A percentile compares a stretch with the other conserved stretches of the same genome.
phyloP scores from a whole-genome alignment of 108 stramenopile species.

The Mediolabrus comicus region DNA sequence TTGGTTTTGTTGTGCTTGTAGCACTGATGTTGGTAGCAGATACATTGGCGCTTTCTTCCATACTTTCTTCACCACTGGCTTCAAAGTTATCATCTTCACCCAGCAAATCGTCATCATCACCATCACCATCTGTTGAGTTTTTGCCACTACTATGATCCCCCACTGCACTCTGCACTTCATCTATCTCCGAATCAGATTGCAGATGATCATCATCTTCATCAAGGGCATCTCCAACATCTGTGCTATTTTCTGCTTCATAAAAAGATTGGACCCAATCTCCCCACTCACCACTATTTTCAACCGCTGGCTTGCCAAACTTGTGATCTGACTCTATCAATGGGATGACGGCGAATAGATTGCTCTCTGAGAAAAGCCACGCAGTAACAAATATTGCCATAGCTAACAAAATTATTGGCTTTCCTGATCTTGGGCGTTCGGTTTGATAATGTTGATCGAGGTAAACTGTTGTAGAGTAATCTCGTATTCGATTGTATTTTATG shows the following conservation, averaged over 20 bases:
- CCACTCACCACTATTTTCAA: neutral
- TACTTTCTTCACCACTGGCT: neutral
- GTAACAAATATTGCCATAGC: neutral
- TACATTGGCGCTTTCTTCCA: neutral
- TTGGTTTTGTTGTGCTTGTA: neutral
- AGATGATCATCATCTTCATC: neutral
- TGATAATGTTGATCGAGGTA: neutral
- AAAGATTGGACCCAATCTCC: neutral
- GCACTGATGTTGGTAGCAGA: neutral
- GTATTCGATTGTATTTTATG: neutral
- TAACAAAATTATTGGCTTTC: neutral
- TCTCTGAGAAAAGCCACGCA: neutral
- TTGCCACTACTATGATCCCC: neutral
- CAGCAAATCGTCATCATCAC: neutral
- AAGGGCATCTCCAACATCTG: neutral
- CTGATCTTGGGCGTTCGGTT: neutral
- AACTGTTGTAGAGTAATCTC: neutral
- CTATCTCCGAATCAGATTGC: neutral
- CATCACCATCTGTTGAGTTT: neutral
- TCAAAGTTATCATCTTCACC: neutral
- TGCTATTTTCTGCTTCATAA: neutral
- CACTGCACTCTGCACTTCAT: neutral
- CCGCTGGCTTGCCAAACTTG: neutral
- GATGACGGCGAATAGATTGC: neutral
- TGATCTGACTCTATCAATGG: neutral